Evolutionary conservation across 192 early-diverging fungal species (phyloP).

Genomic region (Umbelopsis sp.): DNA sequence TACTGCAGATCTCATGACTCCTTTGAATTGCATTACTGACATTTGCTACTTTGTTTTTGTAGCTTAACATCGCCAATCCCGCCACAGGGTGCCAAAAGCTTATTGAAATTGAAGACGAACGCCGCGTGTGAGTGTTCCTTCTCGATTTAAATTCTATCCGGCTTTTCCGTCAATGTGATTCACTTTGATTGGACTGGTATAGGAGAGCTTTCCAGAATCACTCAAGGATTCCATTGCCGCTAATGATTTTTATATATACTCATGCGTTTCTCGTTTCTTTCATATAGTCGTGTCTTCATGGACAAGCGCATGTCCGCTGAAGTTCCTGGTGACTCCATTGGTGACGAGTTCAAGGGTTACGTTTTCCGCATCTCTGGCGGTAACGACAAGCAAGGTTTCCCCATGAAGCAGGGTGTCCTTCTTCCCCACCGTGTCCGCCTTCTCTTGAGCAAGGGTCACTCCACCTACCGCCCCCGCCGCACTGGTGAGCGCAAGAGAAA

Average conservation of each 20-base stretch:
- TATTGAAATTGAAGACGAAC: conserved; percentile 98
- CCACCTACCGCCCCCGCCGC: conserved; percentile 97
- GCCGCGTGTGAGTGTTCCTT: conserved; percentile 68
- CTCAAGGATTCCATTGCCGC: background rate
- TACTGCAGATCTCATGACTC: background rate
- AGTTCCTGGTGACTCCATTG: conserved; percentile 92
- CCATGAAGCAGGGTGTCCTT: conserved; percentile 99
- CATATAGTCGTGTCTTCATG: conserved; percentile 86
- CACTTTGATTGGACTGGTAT: background rate
- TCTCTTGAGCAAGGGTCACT: conserved; percentile 91
- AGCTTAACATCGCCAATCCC: conserved; percentile 99
- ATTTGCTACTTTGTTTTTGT: conserved; percentile 13
- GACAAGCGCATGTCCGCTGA: conserved; percentile 98
- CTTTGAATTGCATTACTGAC: background rate
- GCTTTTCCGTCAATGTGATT: background rate
- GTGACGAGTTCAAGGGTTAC: conserved; percentile 99
- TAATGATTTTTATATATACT: background rate
- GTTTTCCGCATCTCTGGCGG: conserved; percentile 99
- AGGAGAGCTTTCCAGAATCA: background rate
- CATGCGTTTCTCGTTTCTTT: background rate
- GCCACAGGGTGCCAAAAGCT: conserved; percentile 98
- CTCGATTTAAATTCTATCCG: background rate
- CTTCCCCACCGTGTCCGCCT: conserved; percentile 74
- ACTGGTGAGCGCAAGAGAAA: conserved; percentile 99
- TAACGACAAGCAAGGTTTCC: conserved; percentile 99